Evolutionary conservation across 2,329 filamentous ascomycete genomes (phyloP).

Genomic region (Alternaria triticina): DNA sequence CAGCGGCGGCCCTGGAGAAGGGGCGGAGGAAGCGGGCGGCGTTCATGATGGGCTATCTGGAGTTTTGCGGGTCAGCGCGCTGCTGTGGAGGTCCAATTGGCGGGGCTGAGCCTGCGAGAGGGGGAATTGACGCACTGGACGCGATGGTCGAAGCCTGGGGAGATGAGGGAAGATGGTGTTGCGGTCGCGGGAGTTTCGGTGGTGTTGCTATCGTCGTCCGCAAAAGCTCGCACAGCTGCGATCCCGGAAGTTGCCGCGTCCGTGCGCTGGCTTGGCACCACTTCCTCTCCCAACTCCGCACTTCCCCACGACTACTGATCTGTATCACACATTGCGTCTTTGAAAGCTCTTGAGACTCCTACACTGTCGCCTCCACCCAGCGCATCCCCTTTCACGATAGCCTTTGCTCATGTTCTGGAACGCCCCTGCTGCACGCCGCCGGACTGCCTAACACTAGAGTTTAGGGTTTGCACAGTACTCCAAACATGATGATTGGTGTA

Average conservation of each 20-base stretch:
- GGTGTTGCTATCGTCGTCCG: constrained; percentile 32
- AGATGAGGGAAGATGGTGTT: constrained; percentile 46
- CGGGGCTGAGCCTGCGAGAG: constrained; percentile 15
- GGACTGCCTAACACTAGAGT: neutral
- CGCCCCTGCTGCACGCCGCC: neutral
- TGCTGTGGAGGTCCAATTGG: constrained; percentile 36
- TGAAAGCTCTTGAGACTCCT: neutral
- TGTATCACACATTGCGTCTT: neutral
- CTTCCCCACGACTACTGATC: neutral
- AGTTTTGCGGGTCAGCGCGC: constrained; percentile 38
- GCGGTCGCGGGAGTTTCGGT: constrained; percentile 32
- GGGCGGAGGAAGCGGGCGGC: constrained; percentile 52
- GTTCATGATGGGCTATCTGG: constrained; percentile 50
- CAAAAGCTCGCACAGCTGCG: constrained; percentile 39
- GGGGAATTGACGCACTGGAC: constrained; percentile 40
- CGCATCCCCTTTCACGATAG: neutral
- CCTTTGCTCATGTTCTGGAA: neutral
- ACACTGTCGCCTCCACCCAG: neutral
- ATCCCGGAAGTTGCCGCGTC: constrained; percentile 30
- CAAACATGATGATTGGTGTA: neutral
- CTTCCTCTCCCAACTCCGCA: neutral
- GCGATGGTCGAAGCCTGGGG: constrained; percentile 34
- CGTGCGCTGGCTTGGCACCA: constrained; percentile 25
- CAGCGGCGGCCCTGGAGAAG: constrained; percentile 47
- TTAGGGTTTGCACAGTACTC: neutral